phyloP scores from a whole-genome alignment of 352 stramenopile species.

The Phytophthora hybrid region DNA sequence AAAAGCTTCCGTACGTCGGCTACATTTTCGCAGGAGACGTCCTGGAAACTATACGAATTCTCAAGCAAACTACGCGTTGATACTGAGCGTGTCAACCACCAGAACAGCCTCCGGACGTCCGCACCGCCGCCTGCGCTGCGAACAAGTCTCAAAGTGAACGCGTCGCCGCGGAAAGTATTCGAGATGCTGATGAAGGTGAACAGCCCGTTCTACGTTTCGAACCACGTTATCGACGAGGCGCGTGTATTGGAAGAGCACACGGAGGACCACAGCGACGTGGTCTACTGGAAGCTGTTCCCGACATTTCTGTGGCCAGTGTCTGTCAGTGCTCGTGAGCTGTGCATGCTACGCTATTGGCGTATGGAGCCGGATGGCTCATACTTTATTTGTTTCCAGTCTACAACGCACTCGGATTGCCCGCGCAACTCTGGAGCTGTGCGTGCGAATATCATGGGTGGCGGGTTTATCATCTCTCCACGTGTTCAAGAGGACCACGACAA shows the following conservation, averaged over 20 bases:
- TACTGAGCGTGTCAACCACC: constrained; percentile 58
- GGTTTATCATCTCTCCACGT: constrained; percentile 75
- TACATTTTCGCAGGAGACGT: constrained; percentile 81
- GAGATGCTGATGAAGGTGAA: constrained; percentile 79
- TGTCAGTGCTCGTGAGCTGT: constrained; percentile 75
- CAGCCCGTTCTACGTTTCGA: constrained; percentile 76
- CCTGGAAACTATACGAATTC: constrained; percentile 81
- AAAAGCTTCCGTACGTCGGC: constrained; percentile 82
- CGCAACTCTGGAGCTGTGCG: constrained; percentile 45
- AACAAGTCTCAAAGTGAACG: constrained; percentile 76
- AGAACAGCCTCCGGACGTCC: constrained; percentile 44
- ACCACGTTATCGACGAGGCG: constrained; percentile 79
- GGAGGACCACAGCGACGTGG: constrained; percentile 78
- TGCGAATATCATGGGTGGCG: constrained; percentile 70
- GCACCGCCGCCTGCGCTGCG: constrained; percentile 65
- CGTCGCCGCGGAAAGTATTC: constrained; percentile 74
- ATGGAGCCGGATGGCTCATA: constrained; percentile 85
- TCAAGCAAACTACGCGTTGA: constrained; percentile 79
- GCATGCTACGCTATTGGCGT: constrained; percentile 83
- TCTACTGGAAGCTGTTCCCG: constrained; percentile 78
- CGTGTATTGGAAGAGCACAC: constrained; percentile 71
- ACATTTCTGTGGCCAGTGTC: constrained; percentile 80
- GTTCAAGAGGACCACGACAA: constrained; percentile 66
- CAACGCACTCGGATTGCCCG: constrained; percentile 67
- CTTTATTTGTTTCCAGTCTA: constrained; percentile 91